phyloP scores from a whole-genome alignment of 768 basidiomycete species.

The Grammothele lineata region DNA sequence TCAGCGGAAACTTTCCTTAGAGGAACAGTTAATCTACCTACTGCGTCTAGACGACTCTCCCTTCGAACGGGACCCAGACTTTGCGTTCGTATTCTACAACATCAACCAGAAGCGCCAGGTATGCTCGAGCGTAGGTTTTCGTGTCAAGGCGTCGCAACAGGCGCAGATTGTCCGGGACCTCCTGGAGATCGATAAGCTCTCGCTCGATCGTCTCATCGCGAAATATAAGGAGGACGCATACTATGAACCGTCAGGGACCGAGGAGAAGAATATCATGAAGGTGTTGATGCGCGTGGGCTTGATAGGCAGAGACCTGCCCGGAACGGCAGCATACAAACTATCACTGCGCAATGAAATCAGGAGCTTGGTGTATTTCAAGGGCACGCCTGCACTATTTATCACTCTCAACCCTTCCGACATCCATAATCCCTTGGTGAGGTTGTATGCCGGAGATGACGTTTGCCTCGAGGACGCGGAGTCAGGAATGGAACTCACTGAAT shows the following conservation, averaged over 20 bases:
- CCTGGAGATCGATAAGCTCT: not conserved
- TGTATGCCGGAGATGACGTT: too few relatives aligned
- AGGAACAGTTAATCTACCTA: conserved; percentile 1
- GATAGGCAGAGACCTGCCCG: not conserved
- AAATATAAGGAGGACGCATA: not conserved
- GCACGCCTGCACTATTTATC: too few relatives aligned
- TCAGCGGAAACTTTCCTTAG: too few relatives aligned
- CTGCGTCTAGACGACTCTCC: not conserved
- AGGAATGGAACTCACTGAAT: too few relatives aligned
- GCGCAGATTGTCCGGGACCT: not conserved
- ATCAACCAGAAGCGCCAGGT: conserved; percentile 15
- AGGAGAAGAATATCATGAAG: not conserved
- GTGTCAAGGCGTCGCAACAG: not conserved
- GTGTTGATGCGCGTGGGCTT: not conserved
- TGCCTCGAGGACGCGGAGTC: too few relatives aligned
- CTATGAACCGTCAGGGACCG: not conserved
- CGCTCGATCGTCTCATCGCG: not conserved
- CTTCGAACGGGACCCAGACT: conserved; percentile 9
- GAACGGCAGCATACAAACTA: not conserved
- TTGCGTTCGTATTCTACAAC: conserved; percentile 17
- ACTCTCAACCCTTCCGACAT: too few relatives aligned
- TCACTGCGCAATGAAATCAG: too few relatives aligned
- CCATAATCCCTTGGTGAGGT: too few relatives aligned
- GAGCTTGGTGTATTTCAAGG: too few relatives aligned
- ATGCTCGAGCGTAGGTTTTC: not conserved